These are phyloP conservation scores for Globisporangium echinulatum DNA, from an alignment of 352 stramenopile species.

Conservation along the genomic window DNA sequence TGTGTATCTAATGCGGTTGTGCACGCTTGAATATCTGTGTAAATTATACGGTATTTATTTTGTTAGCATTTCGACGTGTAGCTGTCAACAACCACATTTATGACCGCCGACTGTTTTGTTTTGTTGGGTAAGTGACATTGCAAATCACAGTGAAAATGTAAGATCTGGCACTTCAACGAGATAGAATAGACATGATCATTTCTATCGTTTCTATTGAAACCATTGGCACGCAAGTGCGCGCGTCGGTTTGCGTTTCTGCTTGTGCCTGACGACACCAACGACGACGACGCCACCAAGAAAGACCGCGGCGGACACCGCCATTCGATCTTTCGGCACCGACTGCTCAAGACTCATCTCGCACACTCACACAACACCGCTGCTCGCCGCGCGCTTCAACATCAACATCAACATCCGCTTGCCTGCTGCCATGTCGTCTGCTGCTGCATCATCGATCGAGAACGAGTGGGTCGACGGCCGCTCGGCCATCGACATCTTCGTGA, in stretches of 20 bases:
- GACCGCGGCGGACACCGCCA: constrained; percentile 9
- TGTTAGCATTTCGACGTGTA: too few species aligned
- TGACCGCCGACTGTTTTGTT: too few species aligned
- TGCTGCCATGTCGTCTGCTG: constrained; percentile 1
- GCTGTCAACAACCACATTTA: too few species aligned
- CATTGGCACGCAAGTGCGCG: neutral
- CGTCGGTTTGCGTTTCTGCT: neutral
- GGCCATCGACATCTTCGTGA: constrained; percentile 79
- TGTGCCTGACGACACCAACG: constrained; percentile 3
- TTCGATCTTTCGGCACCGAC: constrained; percentile 22
- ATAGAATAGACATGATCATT: neutral
- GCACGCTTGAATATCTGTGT: too few species aligned
- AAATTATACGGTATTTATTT: too few species aligned
- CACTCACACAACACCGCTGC: constrained; percentile 1
- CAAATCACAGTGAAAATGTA: too few species aligned
- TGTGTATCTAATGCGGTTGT: too few species aligned
- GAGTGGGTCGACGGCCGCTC: constrained; percentile 69
- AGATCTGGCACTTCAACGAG: neutral
- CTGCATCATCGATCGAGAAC: constrained; percentile 25
- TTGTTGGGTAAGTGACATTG: too few species aligned
- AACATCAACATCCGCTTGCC: neutral
- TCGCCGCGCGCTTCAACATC: constrained; percentile 5
- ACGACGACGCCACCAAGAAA: neutral
- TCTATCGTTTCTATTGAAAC: neutral
- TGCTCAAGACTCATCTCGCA: neutral